These are phyloP conservation scores for Lipomyces sp. DNA, from an alignment of 805 yeast genomes.

Conservation along the genomic window DNA sequence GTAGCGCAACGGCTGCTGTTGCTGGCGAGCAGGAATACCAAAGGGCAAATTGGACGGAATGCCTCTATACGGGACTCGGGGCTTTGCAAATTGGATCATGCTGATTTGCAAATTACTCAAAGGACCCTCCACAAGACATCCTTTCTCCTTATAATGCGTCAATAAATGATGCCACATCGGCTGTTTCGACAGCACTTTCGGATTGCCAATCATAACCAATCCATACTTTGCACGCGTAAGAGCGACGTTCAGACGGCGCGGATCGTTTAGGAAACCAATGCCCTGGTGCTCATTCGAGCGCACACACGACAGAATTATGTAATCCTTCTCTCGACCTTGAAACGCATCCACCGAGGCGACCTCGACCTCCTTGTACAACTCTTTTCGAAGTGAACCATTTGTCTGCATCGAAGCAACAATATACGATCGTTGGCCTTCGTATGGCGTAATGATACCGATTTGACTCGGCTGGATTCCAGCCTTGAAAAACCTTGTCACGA, in stretches of 20 bases:
- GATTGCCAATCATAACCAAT: slow-evolving; percentile 76
- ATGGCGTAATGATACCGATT: slow-evolving; percentile 91
- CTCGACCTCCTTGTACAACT: slow-evolving; percentile 68
- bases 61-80: slow-evolving; percentile 28
- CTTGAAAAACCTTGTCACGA: slow-evolving; percentile 65
- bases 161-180: slow-evolving; percentile 75
- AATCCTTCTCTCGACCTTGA: slow-evolving; percentile 87
- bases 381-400: slow-evolving; percentile 65
- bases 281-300: slow-evolving; percentile 70
- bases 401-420: slow-evolving; percentile 71
- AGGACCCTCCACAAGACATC: slow-evolving; percentile 87
- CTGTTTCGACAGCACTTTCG: slow-evolving; percentile 67
- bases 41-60: not conserved
- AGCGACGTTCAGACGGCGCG: slow-evolving; percentile 84
- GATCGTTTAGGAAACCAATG: slow-evolving; percentile 81
- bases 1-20: not conserved
- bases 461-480: slow-evolving; percentile 77
- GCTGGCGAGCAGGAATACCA: too few relatives aligned
- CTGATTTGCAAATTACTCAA: slow-evolving; percentile 74
- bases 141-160: slow-evolving; percentile 74
- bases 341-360: slow-evolving; percentile 94
- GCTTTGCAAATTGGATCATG: slow-evolving; percentile 47
- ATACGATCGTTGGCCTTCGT: slow-evolving; percentile 89
- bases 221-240: slow-evolving; percentile 86
- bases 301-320: slow-evolving; percentile 73